Evolutionary conservation across 352 stramenopile species (phyloP).

Genomic region (Pythium vanterpoolii): DNA sequence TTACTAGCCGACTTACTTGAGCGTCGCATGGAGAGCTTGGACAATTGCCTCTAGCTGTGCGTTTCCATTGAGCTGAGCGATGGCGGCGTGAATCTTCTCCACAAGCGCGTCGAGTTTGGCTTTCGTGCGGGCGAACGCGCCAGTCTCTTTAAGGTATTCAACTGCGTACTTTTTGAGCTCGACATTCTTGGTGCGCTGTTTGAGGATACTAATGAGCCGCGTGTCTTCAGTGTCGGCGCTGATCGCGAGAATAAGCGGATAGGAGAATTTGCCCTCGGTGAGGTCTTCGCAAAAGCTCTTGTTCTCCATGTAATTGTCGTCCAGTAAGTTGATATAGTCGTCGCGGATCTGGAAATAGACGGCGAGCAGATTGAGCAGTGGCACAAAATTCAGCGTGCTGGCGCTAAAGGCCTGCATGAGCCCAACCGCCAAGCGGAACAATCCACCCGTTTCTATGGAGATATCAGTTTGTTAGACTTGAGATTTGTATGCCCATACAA

Average conservation of each 20-base stretch:
- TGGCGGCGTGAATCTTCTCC: constrained; percentile 42
- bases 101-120: constrained; percentile 53
- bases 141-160: constrained; percentile 73
- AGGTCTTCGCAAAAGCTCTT: constrained; percentile 98
- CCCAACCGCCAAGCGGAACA: constrained; percentile 96
- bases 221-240: constrained; percentile 70
- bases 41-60: constrained; percentile 55
- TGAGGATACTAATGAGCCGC: constrained; percentile 94
- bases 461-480: neutral
- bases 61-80: constrained; percentile 56
- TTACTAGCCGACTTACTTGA: constrained; percentile 28
- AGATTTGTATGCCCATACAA: neutral
- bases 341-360: constrained; percentile 99
- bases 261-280: constrained; percentile 97
- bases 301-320: constrained; percentile 96
- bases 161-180: constrained; percentile 95
- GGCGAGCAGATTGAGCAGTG: constrained; percentile 91
- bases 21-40: constrained; percentile 40
- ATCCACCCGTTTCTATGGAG: constrained; percentile 92
- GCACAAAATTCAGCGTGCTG: constrained; percentile 69
- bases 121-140: constrained; percentile 51
- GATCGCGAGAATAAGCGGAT: constrained; percentile 84
- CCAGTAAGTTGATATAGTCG: constrained; percentile 96
- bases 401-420: constrained; percentile 91
- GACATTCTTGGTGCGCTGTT: constrained; percentile 94